phyloP scores from a whole-genome alignment of 169 alveolate genomes.

The Ichthyophthirius multifiliis region DNA sequence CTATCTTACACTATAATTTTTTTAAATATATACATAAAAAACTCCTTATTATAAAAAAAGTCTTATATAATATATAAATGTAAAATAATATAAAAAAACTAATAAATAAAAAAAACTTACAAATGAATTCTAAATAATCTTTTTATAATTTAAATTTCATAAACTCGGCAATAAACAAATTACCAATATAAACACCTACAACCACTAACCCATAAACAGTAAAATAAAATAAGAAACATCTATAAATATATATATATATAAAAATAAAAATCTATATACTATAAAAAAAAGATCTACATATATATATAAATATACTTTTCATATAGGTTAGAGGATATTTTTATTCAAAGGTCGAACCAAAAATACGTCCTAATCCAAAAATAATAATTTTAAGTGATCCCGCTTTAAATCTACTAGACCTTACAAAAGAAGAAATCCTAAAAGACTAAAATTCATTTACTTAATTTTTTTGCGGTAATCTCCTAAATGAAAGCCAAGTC shows the following conservation, averaged over 20 bases:
- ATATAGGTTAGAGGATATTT: slow-evolving; percentile 40
- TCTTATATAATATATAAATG: too few species aligned
- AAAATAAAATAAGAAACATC: too few species aligned
- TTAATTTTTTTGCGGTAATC: slow-evolving; percentile 50
- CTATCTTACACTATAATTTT: too few species aligned
- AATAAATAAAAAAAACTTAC: too few species aligned
- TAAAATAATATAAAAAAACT: too few species aligned
- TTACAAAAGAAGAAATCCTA: not conserved
- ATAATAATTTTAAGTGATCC: slow-evolving; percentile 27
- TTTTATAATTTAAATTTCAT: not conserved
- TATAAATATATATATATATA: too few species aligned
- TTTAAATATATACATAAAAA: too few species aligned
- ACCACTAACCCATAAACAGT: not conserved
- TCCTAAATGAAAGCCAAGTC: too few species aligned
- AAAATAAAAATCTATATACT: not conserved
- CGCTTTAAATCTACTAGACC: slow-evolving; percentile 17
- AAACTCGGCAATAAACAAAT: not conserved
- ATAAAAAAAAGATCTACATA: not conserved
- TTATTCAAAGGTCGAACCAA: slow-evolving; percentile 29
- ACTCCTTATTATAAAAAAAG: too few species aligned
- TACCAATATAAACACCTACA: not conserved
- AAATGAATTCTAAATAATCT: too few species aligned
- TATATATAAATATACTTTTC: not conserved
- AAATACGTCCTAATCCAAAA: slow-evolving; percentile 45
- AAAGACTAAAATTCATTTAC: slow-evolving; percentile 16